A percentile compares a stretch with the other conserved stretches of the same genome.
Evolutionary conservation across 257 asterid genomes (phyloP).

Genomic region (Capsicum rhomboideum): DNA sequence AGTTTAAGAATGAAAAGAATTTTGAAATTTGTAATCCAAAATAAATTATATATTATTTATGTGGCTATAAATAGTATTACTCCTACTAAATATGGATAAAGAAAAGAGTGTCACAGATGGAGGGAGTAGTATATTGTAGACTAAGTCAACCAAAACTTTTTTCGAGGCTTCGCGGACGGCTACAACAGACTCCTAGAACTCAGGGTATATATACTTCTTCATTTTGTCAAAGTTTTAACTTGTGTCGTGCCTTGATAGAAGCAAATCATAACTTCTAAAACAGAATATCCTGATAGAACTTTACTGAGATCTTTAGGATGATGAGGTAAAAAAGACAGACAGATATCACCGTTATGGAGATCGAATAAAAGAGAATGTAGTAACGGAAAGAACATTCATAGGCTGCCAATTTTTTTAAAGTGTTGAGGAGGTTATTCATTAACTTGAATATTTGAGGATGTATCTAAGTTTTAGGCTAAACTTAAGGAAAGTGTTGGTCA

Average conservation of each 20-base stretch:
- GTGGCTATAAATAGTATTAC: too few species aligned
- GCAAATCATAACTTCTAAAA: neutral
- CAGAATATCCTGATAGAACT: neutral
- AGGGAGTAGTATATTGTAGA: too few species aligned
- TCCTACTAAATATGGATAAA: too few species aligned
- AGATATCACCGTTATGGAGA: neutral
- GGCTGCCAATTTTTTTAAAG: too few species aligned
- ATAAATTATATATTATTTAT: too few species aligned
- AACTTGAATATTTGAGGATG: neutral
- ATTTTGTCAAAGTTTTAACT: neutral
- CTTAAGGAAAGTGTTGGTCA: neutral
- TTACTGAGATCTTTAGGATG: neutral
- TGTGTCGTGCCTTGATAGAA: neutral
- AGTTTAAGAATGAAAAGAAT: too few species aligned
- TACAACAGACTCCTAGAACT: neutral
- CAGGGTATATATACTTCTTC: neutral
- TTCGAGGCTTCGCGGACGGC: neutral
- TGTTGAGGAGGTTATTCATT: neutral
- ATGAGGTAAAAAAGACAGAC: neutral
- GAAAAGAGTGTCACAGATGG: too few species aligned
- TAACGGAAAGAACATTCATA: neutral
- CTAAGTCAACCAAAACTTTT: neutral
- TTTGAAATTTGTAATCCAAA: too few species aligned
- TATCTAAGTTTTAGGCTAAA: neutral
- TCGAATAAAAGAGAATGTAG: neutral